Conservation (phyloP, 2,329 filamentous ascomycete species). For the Pseudopyrenochaeta lycopersici region DNA sequence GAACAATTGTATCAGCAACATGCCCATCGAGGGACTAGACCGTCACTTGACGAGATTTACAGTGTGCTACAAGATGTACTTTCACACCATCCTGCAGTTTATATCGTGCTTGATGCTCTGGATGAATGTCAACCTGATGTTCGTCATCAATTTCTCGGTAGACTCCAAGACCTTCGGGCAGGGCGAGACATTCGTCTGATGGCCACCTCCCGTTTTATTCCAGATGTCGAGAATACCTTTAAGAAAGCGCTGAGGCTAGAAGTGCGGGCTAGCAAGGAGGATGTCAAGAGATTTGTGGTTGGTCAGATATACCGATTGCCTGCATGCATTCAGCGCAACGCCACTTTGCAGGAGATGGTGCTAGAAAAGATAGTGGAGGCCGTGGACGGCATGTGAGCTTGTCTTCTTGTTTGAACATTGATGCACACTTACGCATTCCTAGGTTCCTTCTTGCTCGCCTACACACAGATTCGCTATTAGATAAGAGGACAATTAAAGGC, state of each 20-base stretch:
- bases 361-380: background rate
- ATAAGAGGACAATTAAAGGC: background rate
- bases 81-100: conserved; percentile 8
- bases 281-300: conserved; percentile 26
- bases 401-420: too few species aligned
- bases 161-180: conserved; percentile 1
- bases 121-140: conserved; percentile 40
- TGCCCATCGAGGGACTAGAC: conserved; percentile 9
- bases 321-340: conserved; percentile 17
- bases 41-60: conserved; percentile 7
- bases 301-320: conserved; percentile 25
- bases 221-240: too few species aligned
- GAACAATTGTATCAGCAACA: background rate
- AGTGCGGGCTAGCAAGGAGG: conserved; percentile 27
- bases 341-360: conserved; percentile 19
- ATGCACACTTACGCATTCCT: too few species aligned
- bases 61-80: conserved; percentile 1
- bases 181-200: conserved; percentile 7
- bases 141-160: conserved; percentile 5
- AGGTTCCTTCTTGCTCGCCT: too few species aligned
- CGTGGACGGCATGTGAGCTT: too few species aligned
- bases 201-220: conserved; percentile 6
- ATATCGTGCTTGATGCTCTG: conserved; percentile 45
- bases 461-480: too few species aligned
- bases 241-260: conserved; percentile 15